Conservation (phyloP, 345 rosid species). For the Citrus maxima region DNA sequence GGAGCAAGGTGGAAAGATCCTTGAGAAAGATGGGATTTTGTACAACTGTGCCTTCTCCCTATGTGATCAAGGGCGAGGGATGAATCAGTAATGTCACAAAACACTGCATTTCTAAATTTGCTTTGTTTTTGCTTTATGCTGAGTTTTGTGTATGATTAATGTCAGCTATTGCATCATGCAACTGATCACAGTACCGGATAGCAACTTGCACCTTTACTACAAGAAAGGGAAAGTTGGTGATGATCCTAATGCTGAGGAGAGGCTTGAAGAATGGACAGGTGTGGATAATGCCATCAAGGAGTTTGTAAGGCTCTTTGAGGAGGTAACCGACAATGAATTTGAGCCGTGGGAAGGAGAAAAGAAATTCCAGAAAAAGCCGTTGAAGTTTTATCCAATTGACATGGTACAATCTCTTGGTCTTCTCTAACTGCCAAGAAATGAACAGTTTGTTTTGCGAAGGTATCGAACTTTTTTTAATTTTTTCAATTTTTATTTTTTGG, state of each 20-base stretch:
- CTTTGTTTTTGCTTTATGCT: neutral
- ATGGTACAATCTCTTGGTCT: slow-evolving; percentile 41
- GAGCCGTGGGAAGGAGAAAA: slow-evolving; percentile 84
- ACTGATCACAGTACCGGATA: slow-evolving; percentile 51
- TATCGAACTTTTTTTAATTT: too few relatives aligned
- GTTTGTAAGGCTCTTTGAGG: slow-evolving; percentile 62
- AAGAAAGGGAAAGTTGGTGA: slow-evolving; percentile 75
- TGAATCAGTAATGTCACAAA: slow-evolving; percentile 47
- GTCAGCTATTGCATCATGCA: slow-evolving; percentile 70
- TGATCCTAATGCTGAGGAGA: slow-evolving; percentile 57
- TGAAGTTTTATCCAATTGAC: slow-evolving; percentile 61
- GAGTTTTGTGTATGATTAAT: neutral
- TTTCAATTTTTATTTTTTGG: neutral
- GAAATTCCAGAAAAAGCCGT: slow-evolving; percentile 62
- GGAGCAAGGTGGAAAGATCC: slow-evolving; percentile 54
- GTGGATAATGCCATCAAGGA: slow-evolving; percentile 56
- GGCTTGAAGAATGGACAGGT: slow-evolving; percentile 69
- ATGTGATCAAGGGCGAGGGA: slow-evolving; percentile 60
- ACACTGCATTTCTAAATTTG: neutral
- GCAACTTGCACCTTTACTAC: slow-evolving; percentile 57
- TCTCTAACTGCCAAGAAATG: neutral
- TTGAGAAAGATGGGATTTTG: slow-evolving; percentile 64
- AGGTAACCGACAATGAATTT: slow-evolving; percentile 73
- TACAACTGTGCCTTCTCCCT: slow-evolving; percentile 72
- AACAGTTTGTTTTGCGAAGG: neutral